A percentile compares a stretch with the other conserved stretches of the same genome.
phyloP scores from a whole-genome alignment of 768 basidiomycete genomes.

The Rubroboletus satanas region DNA sequence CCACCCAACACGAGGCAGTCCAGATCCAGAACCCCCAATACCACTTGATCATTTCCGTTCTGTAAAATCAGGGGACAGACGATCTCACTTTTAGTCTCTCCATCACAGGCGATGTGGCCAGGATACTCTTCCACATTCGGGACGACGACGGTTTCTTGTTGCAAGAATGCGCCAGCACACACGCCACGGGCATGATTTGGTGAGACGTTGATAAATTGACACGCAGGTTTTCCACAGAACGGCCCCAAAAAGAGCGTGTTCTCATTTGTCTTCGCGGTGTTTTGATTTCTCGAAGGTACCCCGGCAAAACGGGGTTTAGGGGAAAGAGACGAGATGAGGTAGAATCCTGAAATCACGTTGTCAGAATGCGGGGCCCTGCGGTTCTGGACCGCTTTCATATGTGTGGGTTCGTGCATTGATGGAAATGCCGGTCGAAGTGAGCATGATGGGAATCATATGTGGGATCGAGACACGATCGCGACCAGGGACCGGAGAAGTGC shows the following conservation, averaged over 20 bases:
- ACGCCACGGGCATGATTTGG: slow-evolving; percentile 65
- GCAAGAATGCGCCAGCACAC: slow-evolving; percentile 75
- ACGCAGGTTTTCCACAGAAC: slow-evolving; percentile 90
- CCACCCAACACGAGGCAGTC: slow-evolving; percentile 72
- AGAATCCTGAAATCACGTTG: slow-evolving; percentile 64
- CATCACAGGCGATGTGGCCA: slow-evolving; percentile 94
- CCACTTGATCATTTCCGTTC: slow-evolving; percentile 29
- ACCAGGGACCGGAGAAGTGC: not conserved
- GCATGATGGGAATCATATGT: not conserved
- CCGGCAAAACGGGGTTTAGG: slow-evolving; percentile 39
- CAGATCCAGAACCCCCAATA: slow-evolving; percentile 72
- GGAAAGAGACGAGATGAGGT: slow-evolving; percentile 64
- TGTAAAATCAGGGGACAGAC: slow-evolving; percentile 68
- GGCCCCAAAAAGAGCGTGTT: slow-evolving; percentile 64
- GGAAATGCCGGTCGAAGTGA: not conserved
- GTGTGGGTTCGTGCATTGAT: not conserved
- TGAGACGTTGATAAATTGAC: slow-evolving; percentile 69
- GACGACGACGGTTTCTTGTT: slow-evolving; percentile 59
- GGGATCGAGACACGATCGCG: not conserved
- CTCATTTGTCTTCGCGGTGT: slow-evolving; percentile 7
- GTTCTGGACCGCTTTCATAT: not conserved
- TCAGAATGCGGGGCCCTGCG: slow-evolving; percentile 15
- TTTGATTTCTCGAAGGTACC: slow-evolving; percentile 11
- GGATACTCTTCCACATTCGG: slow-evolving; percentile 76
- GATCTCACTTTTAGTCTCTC: slow-evolving; percentile 85